These are phyloP conservation scores for Orobanche coerulescens DNA, from an alignment of 257 asterid genomes.

Conservation along the genomic window DNA sequence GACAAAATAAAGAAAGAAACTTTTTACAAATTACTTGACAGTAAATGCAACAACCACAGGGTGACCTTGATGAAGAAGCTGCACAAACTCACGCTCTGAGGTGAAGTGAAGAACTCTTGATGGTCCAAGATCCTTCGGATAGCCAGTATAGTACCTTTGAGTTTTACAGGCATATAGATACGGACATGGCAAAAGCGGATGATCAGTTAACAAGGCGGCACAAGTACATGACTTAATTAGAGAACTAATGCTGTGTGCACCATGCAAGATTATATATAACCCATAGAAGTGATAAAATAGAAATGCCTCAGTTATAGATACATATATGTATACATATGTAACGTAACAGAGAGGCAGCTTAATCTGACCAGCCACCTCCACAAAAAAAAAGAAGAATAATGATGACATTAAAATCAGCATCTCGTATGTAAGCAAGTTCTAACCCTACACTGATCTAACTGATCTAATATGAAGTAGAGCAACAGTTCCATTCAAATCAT, in stretches of 20 bases:
- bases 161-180: conserved; percentile 14
- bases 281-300: neutral
- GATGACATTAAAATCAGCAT: neutral
- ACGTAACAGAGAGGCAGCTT: neutral
- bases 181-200: neutral
- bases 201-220: neutral
- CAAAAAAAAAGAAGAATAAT: neutral
- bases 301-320: neutral
- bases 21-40: conserved; percentile 46
- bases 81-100: conserved; percentile 90
- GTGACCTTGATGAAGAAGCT: conserved; percentile 86
- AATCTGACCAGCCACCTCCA: neutral
- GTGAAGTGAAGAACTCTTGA: conserved; percentile 75
- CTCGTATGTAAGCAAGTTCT: neutral
- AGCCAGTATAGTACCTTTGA: conserved; percentile 76
- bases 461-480: neutral
- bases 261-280: too few relatives aligned
- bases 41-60: conserved; percentile 96
- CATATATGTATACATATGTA: neutral
- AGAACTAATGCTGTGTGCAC: neutral
- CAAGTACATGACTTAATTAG: neutral
- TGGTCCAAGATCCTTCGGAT: conserved; percentile 91
- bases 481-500: neutral
- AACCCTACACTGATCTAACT: neutral
- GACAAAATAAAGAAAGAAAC: conserved; percentile 1